phyloP scores from a whole-genome alignment of 176 grass and related monocot genomes.

The Eragrostis curvula region DNA sequence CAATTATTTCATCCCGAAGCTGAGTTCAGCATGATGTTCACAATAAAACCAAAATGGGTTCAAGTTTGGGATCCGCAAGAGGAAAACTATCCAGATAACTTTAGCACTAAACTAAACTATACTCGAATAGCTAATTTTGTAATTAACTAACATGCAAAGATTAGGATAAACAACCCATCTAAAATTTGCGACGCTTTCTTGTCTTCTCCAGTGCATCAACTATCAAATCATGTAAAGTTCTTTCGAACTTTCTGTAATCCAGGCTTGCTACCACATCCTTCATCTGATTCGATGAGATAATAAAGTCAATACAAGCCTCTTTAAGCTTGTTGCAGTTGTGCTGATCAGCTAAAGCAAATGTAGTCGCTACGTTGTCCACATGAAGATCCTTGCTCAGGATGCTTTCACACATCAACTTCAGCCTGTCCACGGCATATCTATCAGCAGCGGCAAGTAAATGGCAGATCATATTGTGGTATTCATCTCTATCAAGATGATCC shows the following conservation, averaged over 20 bases:
- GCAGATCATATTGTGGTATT: not conserved
- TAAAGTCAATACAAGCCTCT: conserved; percentile 31
- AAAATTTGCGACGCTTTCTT: not conserved
- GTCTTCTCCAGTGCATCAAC: not conserved
- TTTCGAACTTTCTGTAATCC: conserved; percentile 1
- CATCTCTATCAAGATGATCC: not conserved
- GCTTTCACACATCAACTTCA: conserved; percentile 18
- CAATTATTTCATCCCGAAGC: not conserved
- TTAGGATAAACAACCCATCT: not conserved
- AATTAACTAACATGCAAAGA: not conserved
- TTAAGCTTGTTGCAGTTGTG: conserved; percentile 20
- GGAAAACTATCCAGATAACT: not conserved
- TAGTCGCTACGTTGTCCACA: conserved; percentile 23
- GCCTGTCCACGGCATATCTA: conserved; percentile 9
- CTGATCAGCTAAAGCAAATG: conserved; percentile 33
- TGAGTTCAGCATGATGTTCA: not conserved
- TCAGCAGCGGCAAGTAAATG: conserved; percentile 36
- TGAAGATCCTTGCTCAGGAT: not conserved
- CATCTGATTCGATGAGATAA: not conserved
- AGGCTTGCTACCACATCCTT: not conserved
- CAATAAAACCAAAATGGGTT: not conserved
- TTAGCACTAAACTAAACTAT: not conserved
- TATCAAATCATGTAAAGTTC: conserved; percentile 17
- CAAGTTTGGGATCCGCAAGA: too few species aligned
- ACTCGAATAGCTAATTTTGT: not conserved